Base-by-base conservation (phyloP, 2,329 filamentous ascomycete genomes). In the Venturia asperata region DNA sequence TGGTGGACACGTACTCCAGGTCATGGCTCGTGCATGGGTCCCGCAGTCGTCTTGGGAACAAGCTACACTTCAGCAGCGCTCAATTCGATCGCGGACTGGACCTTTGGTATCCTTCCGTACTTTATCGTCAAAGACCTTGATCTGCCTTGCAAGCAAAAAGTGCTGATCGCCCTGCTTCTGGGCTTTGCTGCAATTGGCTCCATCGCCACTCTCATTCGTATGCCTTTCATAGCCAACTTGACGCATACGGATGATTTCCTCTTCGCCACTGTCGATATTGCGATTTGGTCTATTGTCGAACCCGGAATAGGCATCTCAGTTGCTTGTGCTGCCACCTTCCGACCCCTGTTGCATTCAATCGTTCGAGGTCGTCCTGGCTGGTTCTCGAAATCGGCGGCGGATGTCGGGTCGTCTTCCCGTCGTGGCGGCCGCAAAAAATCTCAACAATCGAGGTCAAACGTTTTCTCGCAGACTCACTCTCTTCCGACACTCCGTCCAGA, bases 121-220 rank as follows among this genome's bases (percentile, higher is more conserved):
- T 69, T 71, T 11, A 71, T 72, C 6, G 69, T 75, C 27, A 68
- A 70, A 60, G 70, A 70, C 30, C 67, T 75, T 5, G 69, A 73
- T 11, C 71, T 72, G 66, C 68, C 68, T 11, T 47, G 64, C 17
- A 68, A 65, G 21, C 70, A 70, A 43, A 75, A 74, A 65, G 68
- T 67, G 64, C 71, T 70, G 10, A 70, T 75, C 3, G 70, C 69
- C 66, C 65, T 68, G 5, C 67, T 76, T 21, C 71, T 75, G 39
- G 69, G 69, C 19, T 71, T 75, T 39, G 73, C 73, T 1, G 68
- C 43, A 34, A 64, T 56, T n/a, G 66, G 45, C 17, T 67, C 65
- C 65, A 69, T 76, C 19, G 78, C 78, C 15, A 79, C 77, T 5
- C 74, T 80, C 56, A 74, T 79, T 24, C 76, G 78, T 19, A 75